These are phyloP conservation scores for Neurospora sp. DNA, from an alignment of 495 filamentous ascomycete species.

Conservation along the genomic window DNA sequence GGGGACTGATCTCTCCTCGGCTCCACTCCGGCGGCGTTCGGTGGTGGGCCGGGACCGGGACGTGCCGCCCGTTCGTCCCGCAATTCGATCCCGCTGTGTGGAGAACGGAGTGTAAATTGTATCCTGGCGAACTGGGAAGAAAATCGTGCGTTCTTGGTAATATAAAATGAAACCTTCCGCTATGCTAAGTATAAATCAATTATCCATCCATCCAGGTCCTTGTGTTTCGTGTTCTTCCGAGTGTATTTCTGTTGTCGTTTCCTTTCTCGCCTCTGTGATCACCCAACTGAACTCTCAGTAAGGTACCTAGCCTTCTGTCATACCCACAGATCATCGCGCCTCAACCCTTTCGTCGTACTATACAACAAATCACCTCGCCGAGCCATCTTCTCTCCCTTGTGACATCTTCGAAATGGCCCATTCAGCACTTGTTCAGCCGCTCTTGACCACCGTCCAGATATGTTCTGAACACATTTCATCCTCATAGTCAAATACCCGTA, in stretches of 20 bases:
- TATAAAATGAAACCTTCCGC: background rate
- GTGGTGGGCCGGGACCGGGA: background rate
- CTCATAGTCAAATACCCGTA: background rate
- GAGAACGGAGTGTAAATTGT: background rate
- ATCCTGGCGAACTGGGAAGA: background rate
- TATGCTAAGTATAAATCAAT: background rate
- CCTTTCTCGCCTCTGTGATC: background rate
- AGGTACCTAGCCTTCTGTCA: background rate
- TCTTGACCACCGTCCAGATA: background rate
- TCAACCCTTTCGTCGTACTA: background rate
- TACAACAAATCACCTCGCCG: background rate
- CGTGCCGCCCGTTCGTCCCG: background rate
- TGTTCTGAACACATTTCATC: background rate
- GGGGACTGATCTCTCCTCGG: background rate
- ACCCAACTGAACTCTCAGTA: background rate
- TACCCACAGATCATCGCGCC: background rate
- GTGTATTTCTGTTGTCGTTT: background rate
- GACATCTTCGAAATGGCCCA: background rate
- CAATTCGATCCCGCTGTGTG: background rate
- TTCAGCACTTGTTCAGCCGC: background rate
- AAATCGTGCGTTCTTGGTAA: background rate
- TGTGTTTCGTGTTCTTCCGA: background rate
- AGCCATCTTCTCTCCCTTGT: background rate
- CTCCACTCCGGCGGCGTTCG: background rate
- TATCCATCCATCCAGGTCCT: background rate